Base-by-base conservation (phyloP, 306 rosid species). In the Acacia crassicarpa region DNA sequence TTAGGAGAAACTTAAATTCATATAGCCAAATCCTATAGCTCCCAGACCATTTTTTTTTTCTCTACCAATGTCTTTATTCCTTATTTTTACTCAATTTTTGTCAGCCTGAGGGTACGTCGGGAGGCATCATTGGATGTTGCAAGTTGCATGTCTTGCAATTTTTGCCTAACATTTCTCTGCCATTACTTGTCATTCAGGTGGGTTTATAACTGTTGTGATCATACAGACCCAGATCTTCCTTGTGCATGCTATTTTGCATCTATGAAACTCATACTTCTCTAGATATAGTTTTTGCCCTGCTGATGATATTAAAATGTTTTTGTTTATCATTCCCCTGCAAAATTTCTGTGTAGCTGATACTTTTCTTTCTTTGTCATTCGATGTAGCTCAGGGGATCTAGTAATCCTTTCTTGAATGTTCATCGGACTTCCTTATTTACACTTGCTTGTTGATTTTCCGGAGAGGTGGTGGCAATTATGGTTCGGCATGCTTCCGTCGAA, bases 321-420 rank as follows among this genome's bases (percentile, higher is more conserved):
- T n/a, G 12, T 59, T 59, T 59, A n/a, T n/a, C 63, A 73, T 62
- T 32, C 43, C 58, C 75, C 76, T 65, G 33, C 79, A 46, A 56
- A 56, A n/a, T 79, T 77, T 76, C 20, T 19, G 67, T 79, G 81
- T 69, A 32, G 78, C 85, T 87, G 87, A 86, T 83, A 75, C 54
- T 72, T 78, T 76, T 73, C 79, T 81, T 83, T 62, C 59, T 81
- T 75, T 72, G n/a, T 83, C 79, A 8, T 78, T 77, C 77, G 74
- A 67, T 67, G 58, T 77, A 79, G 85, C 48, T 71, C 85, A 78
- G 30, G 88, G 89, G 83, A 76, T 65, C 84, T 82, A 65, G 32
- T 72, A 56, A 70, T 78, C 86, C 85, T 61, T 61, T 75, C 82
- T 84, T 82, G 82, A 88, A 79, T 84, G 83, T 82, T 58, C 65